These are phyloP conservation scores for Pyrus bretschneideri DNA, from an alignment of 306 rosid species.

Conservation along the genomic window DNA sequence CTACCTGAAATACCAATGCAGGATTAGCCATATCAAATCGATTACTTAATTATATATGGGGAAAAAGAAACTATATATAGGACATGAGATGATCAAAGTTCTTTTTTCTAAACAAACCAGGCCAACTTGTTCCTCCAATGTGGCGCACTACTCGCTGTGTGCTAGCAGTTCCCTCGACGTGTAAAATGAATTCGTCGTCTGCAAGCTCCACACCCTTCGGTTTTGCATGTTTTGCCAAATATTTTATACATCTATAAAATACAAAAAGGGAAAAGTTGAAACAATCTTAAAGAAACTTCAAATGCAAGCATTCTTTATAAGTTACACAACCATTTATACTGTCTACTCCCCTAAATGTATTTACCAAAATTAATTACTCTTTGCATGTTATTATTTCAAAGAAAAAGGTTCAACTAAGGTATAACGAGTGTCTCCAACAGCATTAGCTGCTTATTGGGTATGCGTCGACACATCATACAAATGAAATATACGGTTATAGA, in stretches of 20 bases:
- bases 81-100: not conserved
- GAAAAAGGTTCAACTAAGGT: too few relatives aligned
- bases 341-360: not conserved
- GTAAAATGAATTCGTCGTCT: conserved; percentile 74
- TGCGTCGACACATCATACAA: not conserved
- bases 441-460: not conserved
- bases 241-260: conserved; percentile 42
- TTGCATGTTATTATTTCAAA: too few relatives aligned
- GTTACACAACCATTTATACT: not conserved
- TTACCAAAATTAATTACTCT: not conserved
- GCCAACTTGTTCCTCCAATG: conserved; percentile 86
- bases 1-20: conserved; percentile 47
- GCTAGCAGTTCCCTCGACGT: conserved; percentile 86
- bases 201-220: conserved; percentile 73
- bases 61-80: not conserved
- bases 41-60: not conserved
- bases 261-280: not conserved
- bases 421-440: not conserved
- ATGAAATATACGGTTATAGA: not conserved
- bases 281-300: not conserved
- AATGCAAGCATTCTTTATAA: not conserved
- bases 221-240: conserved; percentile 55
- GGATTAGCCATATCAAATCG: not conserved
- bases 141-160: conserved; percentile 84
- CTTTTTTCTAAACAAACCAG: conserved; percentile 42